Percentiles rank a stretch among this genome's conserved stretches.
These are phyloP conservation scores for Violaceomyces palustris DNA, from an alignment of 1,284 basidiomycete species.

Conservation along the genomic window DNA sequence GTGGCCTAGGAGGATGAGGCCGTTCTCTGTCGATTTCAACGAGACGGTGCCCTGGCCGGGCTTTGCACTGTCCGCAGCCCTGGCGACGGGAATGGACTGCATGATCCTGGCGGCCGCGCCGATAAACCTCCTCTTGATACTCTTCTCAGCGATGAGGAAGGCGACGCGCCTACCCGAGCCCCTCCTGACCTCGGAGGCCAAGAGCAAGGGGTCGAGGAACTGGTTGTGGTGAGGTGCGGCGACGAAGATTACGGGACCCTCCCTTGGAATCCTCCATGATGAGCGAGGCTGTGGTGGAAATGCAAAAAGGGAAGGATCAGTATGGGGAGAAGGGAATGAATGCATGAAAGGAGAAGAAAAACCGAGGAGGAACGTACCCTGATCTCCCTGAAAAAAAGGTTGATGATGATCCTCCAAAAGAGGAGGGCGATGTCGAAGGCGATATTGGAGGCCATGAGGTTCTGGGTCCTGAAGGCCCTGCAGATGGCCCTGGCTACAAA, in stretches of 20 bases:
- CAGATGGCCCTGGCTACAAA: constrained; percentile 34
- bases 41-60: constrained; percentile 70
- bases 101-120: constrained; percentile 81
- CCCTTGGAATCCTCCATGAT: constrained; percentile 82
- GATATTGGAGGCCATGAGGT: constrained; percentile 48
- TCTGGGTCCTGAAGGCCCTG: constrained; percentile 28
- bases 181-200: constrained; percentile 76
- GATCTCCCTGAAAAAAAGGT: constrained; percentile 96
- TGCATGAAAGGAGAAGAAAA: constrained; percentile 2
- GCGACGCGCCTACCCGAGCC: constrained; percentile 79
- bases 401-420: constrained; percentile 70
- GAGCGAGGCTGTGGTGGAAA: constrained; percentile 67
- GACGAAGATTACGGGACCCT: constrained; percentile 93
- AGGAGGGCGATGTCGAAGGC: constrained; percentile 53
- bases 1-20: constrained; percentile 67
- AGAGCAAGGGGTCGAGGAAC: constrained; percentile 90
- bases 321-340: background rate
- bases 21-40: constrained; percentile 60
- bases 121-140: constrained; percentile 73
- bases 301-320: background rate
- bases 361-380: constrained; percentile 53
- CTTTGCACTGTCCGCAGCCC: constrained; percentile 83
- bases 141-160: constrained; percentile 89
- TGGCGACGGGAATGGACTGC: constrained; percentile 71
- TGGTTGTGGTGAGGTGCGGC: constrained; percentile 94